Evolutionary conservation across 2,329 filamentous ascomycete genomes (phyloP).

Genomic region (Claviceps arundinis): DNA sequence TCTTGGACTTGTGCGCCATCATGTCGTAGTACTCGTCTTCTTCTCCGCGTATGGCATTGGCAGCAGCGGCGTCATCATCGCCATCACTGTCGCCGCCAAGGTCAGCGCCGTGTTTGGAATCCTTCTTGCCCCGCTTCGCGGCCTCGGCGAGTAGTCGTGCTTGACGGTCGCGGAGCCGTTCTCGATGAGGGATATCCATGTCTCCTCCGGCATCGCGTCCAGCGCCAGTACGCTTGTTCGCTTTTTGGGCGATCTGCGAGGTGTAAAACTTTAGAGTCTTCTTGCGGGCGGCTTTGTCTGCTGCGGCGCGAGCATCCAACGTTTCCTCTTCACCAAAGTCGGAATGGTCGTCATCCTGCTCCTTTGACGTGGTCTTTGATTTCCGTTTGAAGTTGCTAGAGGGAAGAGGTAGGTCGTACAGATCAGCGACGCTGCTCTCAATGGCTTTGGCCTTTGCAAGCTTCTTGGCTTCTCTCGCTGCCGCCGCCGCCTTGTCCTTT

Average conservation of each 20-base stretch:
- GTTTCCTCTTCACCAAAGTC: slow-evolving; percentile 87
- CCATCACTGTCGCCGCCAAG: slow-evolving; percentile 57
- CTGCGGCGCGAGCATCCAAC: slow-evolving; percentile 64
- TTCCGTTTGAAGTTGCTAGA: slow-evolving; percentile 31
- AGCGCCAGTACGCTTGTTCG: slow-evolving; percentile 66
- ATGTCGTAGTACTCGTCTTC: slow-evolving; percentile 83
- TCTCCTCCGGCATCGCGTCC: slow-evolving; percentile 67
- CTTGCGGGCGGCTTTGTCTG: slow-evolving; percentile 79
- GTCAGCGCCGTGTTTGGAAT: slow-evolving; percentile 48
- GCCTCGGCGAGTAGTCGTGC: slow-evolving; percentile 80
- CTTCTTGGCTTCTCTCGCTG: slow-evolving; percentile 27
- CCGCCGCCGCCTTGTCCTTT: slow-evolving; percentile 22
- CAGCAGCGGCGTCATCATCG: slow-evolving; percentile 43
- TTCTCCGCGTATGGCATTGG: slow-evolving; percentile 38
- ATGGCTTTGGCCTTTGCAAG: slow-evolving; percentile 44
- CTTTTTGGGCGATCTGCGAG: slow-evolving; percentile 90
- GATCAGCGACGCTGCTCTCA: slow-evolving; percentile 56
- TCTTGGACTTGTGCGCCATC: slow-evolving; percentile 54
- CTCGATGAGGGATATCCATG: slow-evolving; percentile 73
- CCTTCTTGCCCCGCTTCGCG: slow-evolving; percentile 62
- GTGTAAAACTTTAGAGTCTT: slow-evolving; percentile 96
- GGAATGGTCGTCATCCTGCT: slow-evolving; percentile 50
- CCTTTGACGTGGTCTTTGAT: slow-evolving; percentile 19
- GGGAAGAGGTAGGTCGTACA: slow-evolving; percentile 47
- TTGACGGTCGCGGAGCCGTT: slow-evolving; percentile 75